Base-by-base conservation (phyloP, 2,329 filamentous ascomycete genomes). In the Moelleriella libera region DNA sequence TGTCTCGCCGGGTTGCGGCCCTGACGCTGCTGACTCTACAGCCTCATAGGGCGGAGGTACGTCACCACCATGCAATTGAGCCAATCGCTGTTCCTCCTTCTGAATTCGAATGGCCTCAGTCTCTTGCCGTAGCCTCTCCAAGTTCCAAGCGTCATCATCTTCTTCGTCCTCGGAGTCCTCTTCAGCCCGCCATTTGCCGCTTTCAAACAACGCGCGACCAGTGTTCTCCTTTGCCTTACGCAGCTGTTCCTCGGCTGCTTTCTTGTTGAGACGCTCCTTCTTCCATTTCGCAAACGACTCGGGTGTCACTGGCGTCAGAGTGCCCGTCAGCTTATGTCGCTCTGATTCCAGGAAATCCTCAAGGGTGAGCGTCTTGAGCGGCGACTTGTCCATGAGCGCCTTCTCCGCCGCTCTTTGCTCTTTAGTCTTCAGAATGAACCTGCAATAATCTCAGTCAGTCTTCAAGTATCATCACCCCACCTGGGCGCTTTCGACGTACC, bases 321-420 rank as follows among this genome's bases (percentile, higher is more conserved):
- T 88, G 48, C 90, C 92, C 0, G 84, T 89, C 46, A 98, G 79
- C 68, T 97, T 97, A 71, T 96, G 88, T 56, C 92, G 80, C 70
- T 98, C 90, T 1, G 85, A 90, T 66, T 98, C 92, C 48, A 98
- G 70, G 74, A 96, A 98, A 64, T 98, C 92, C 70, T 98, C 92
- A 44, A 98, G 76, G 1, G 92, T 98, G 46, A 98, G 75, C 2
- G 92, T 96, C 63, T 89, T 88, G 49, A 97, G 74, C 5, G 94
- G 90, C 6, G 86, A 94, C 69, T 98, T 98, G 66, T 97, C 92
- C 75, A 95, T 74, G 48, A 96, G 69, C 3, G 92, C 92, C 70
- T 96, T 98, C 66, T 98, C 94, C 28, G 88, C 88, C 2, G 88
- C 88, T 56, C 88, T 79, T 64, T 98, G 92, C 64, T 97, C 94